These are phyloP conservation scores for Nitzschia sp. DNA, from an alignment of 108 stramenopile species.

Conservation along the genomic window DNA sequence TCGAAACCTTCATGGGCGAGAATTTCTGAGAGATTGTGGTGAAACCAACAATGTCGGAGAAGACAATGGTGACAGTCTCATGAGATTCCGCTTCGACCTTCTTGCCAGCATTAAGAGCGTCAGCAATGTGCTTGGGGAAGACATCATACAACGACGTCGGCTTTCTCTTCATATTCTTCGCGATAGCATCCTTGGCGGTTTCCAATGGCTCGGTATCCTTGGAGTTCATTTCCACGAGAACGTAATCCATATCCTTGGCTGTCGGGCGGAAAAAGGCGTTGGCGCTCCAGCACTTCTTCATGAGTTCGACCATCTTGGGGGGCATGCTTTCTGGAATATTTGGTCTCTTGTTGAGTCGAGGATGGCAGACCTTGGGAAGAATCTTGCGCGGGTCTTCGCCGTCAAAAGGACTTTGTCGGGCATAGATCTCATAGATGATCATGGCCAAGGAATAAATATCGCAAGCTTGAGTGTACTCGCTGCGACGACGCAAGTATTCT, in stretches of 20 bases:
- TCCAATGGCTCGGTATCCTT: slow-evolving; percentile 17
- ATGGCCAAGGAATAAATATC: slow-evolving; percentile 70
- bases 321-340: slow-evolving; percentile 18
- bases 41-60: slow-evolving; percentile 55
- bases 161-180: not conserved
- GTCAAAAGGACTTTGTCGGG: slow-evolving; percentile 48
- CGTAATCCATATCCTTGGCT: slow-evolving; percentile 30
- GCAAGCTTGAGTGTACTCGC: slow-evolving; percentile 40
- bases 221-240: slow-evolving; percentile 12
- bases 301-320: slow-evolving; percentile 12
- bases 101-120: slow-evolving; percentile 45
- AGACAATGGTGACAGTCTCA: slow-evolving; percentile 31
- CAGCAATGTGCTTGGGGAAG: slow-evolving; percentile 57
- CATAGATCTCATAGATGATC: slow-evolving; percentile 54
- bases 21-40: slow-evolving; percentile 43
- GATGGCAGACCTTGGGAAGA: slow-evolving; percentile 30
- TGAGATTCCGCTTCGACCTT: slow-evolving; percentile 46
- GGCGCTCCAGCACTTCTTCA: slow-evolving; percentile 34
- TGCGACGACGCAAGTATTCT: slow-evolving; percentile 52
- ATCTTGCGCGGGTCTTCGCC: slow-evolving; percentile 37
- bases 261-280: slow-evolving; percentile 30
- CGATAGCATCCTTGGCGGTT: not conserved
- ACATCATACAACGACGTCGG: slow-evolving; percentile 21
- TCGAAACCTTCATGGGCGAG: slow-evolving; percentile 43
- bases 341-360: slow-evolving; percentile 32